Evolutionary conservation across 768 basidiomycete genomes (phyloP), one percentile per base, ranked within the genome.

Genomic region (Guyanaporus albipodus): DNA sequence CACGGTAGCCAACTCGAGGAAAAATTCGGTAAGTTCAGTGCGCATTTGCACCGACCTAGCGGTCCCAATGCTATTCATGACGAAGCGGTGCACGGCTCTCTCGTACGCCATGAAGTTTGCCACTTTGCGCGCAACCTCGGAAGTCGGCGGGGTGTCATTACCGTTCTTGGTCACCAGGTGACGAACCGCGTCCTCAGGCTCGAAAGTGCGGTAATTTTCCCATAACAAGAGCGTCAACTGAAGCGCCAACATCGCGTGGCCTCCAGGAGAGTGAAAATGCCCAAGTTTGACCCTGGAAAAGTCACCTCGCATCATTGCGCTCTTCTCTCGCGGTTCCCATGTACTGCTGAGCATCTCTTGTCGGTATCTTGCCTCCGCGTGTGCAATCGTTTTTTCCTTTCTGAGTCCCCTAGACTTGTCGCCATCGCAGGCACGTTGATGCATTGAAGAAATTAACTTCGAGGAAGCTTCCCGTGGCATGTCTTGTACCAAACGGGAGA

Each of bases 1-100:
- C 48, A 79, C 77, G 11, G 53, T 62, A 18, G 77, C 72, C 37
- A 77, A 50, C 42, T 76, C 73, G 21, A 77, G 38, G 69, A 77
- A 76, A 49, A 77, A 72, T 34, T 64, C 66, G 1, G 74, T 54
- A 18, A 72, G 48, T 35, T 58, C 52, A 9, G 34, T 49, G 27
- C 60, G 66, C 34, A 40, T 47, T 35, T 53, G 56, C 10, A 42
- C 17, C 18, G 64, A 58, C 21, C 43, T 36, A 9, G 59, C 57
- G n/a, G 54, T 50, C 17, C 57, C 59, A n/a, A 68, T 59, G 8
- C 53, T 44, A 39, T 64, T 11, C 79, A 73, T 68, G 9, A 74
- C 70, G 66, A 69, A 77, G n/a, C 68, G 58, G 27, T 64, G 65
- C n/a, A 74, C 45, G 6, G 64, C 64, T 37, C 41, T 63, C 54